Conservation (phyloP, 2,329 filamentous ascomycete genomes). For the Didymellaceae sp. region DNA sequence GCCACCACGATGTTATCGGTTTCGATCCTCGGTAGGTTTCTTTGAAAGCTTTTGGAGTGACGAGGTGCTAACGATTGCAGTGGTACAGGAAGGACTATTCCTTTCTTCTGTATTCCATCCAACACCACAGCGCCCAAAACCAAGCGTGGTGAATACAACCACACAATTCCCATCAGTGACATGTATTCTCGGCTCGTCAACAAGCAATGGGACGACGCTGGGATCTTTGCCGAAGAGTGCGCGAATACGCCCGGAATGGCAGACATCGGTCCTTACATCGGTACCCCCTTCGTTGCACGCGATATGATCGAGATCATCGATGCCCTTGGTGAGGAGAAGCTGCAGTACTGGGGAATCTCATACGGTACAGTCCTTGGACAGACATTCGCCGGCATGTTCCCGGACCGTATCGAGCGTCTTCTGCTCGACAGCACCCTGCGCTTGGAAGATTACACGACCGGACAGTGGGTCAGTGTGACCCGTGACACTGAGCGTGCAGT, state of each 20-base stretch:
- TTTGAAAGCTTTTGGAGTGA: no score
- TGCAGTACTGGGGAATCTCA: slow-evolving; percentile 48
- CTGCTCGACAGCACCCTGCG: slow-evolving; percentile 44
- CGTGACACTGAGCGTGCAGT: slow-evolving; percentile 20
- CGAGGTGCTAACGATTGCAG: slow-evolving; percentile 11
- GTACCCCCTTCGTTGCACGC: slow-evolving; percentile 23
- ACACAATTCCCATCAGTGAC: slow-evolving; percentile 14
- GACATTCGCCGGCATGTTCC: slow-evolving; percentile 55
- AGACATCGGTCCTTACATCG: slow-evolving; percentile 21
- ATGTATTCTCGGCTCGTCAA: slow-evolving; percentile 11
- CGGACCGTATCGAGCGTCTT: slow-evolving; percentile 37
- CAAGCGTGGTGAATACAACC: slow-evolving; percentile 19
- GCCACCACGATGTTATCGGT: slow-evolving; percentile 19
- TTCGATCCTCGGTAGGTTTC: slow-evolving; percentile 22
- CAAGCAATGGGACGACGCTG: slow-evolving; percentile 19
- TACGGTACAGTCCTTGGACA: slow-evolving; percentile 56
- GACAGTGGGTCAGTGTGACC: slow-evolving; percentile 19
- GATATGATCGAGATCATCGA: slow-evolving; percentile 29
- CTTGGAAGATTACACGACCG: slow-evolving; percentile 20
- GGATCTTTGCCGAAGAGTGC: slow-evolving; percentile 16
- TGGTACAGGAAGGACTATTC: slow-evolving; percentile 24
- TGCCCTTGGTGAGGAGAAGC: slow-evolving; percentile 22
- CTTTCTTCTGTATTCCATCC: slow-evolving; percentile 15
- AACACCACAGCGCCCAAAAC: slow-evolving; percentile 8
- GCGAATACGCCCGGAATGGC: slow-evolving; percentile 18